Evolutionary conservation across 352 stramenopile species (phyloP), one percentile per base, ranked within the genome.

Genomic region (Pythium aphanidermatum): DNA sequence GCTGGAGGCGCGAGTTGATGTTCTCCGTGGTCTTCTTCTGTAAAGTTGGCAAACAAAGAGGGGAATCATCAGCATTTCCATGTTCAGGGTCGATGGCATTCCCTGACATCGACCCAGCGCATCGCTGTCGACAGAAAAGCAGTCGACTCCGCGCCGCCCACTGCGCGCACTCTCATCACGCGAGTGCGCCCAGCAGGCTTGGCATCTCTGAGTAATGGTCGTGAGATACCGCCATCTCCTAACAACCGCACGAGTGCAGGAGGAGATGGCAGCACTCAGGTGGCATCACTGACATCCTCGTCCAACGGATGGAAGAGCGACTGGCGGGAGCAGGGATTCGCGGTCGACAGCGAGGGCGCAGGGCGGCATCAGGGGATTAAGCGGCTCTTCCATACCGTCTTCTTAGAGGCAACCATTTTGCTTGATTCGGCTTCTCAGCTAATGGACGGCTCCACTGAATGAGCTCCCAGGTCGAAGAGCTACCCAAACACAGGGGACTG

Each of bases 1-100:
- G 81, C 86, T 99, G 96, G 50, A 99, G 81, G 48, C 95, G 92
- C 60, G 93, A 97, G 95, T 99, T 99, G 85, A 99, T 99, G 66
- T 95, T 98, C 65, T 99, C 96, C 59, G 92, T 86, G 58, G 79
- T 89, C 86, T 99, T 99, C 81, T 99, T 99, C 80, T 94, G 60
- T 64, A 83, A 63, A 42, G 32, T 23, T 11, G 25, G 23, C 29
- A 14, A 34, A 39, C 42, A 40, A 26, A 58, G 25, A 46, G 27
- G 21, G 7, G 67, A 68, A 21, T 9, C 21, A 38, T 58, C 27
- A 52, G 46, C 55, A 67, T 57, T 48, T 58, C 17, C n/a, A n/a
- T n/a, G n/a, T n/a, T n/a, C n/a, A n/a, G n/a, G n/a, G n/a, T n/a
- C n/a, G n/a, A n/a, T 3, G 20, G 16, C 36, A 27, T 24, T 51